Percentiles rank a stretch among this genome's conserved stretches.
phyloP scores from a whole-genome alignment of 305 asterid genomes.

The Nicotiana rustica region DNA sequence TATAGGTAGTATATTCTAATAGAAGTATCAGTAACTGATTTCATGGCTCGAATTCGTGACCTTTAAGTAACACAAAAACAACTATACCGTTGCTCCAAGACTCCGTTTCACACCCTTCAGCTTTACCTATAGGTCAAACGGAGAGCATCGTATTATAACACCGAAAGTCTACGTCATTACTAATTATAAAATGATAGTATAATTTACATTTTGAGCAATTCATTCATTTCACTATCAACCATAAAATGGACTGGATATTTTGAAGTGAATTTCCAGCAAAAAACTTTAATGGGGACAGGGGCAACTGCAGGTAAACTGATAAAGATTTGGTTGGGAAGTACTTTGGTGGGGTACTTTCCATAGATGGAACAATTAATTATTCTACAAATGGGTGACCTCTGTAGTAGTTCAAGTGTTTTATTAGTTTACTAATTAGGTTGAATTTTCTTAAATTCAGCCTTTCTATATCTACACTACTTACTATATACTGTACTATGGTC shows the following conservation, averaged over 20 bases:
- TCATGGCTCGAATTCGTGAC: no score
- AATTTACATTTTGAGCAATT: background rate
- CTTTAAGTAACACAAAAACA: no score
- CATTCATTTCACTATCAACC: slow-evolving; percentile 30
- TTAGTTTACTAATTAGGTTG: background rate
- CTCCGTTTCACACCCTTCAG: no score
- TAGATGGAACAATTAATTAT: slow-evolving; percentile 13
- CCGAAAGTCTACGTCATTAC: background rate
- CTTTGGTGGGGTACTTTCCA: slow-evolving; percentile 3
- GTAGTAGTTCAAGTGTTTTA: background rate
- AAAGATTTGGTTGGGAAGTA: slow-evolving; percentile 19
- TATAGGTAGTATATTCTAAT: no score
- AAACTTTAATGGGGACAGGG: slow-evolving; percentile 8
- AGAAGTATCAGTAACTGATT: no score
- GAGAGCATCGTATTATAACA: background rate
- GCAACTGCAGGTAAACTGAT: slow-evolving; percentile 19
- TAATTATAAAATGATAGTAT: background rate
- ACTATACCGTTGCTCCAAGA: no score
- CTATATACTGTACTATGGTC: background rate
- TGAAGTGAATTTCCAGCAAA: background rate
- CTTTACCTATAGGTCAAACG: no score
- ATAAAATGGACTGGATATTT: background rate
- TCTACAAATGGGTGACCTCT: background rate
- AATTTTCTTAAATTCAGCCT: background rate
- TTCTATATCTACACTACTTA: background rate